Conservation (phyloP, 768 basidiomycete species). For the Phanerodontia chrysosporium region DNA sequence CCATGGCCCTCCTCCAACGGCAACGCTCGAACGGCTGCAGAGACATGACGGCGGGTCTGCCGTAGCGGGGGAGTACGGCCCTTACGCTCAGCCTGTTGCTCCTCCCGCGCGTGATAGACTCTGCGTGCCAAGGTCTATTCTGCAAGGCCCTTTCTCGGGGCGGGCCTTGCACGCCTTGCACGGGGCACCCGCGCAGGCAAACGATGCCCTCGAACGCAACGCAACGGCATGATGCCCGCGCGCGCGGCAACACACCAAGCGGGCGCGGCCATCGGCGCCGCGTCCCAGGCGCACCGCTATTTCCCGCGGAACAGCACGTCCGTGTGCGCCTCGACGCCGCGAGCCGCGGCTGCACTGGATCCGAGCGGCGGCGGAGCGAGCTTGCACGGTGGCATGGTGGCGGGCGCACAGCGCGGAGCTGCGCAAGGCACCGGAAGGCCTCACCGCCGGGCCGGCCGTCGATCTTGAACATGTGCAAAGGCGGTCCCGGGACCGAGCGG, state of each 20-base stretch:
- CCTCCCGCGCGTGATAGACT: no score
- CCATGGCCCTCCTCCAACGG: neutral
- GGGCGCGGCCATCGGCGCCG: neutral
- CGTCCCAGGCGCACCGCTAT: neutral
- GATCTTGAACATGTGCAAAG: neutral
- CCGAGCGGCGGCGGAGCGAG: neutral
- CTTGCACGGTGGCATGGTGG: neutral
- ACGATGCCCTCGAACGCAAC: neutral
- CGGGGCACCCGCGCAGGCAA: no score
- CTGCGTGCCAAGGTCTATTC: no score
- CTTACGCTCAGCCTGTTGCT: no score
- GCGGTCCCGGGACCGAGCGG: neutral
- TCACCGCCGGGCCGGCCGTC: neutral
- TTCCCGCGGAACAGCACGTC: neutral
- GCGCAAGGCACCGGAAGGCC: slow-evolving; percentile 1
- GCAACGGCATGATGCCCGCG: neutral
- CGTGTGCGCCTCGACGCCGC: neutral
- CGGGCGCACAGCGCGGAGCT: neutral
- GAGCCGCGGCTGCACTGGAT: neutral
- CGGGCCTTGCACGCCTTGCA: no score
- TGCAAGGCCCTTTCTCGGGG: no score
- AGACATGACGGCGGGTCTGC: neutral
- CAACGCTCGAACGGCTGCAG: neutral
- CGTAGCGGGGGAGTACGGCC: no score
- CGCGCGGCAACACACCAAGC: no score